Base-by-base conservation (phyloP, 768 basidiomycete genomes). In the Dioszegia aurantiaca region DNA sequence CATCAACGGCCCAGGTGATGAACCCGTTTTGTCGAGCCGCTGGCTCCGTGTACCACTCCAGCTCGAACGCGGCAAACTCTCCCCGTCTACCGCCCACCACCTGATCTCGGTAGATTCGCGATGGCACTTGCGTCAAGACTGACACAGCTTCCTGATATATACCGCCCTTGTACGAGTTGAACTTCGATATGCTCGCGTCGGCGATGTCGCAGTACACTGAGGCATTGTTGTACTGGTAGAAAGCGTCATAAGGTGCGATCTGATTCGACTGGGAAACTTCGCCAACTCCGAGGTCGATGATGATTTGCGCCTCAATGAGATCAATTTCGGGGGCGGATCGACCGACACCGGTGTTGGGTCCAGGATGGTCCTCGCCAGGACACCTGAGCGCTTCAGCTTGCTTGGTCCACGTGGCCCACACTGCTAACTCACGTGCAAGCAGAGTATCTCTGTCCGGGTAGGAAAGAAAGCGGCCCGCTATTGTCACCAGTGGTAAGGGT, bases 391-490 rank as follows among this genome's bases (percentile, higher is more conserved):
- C n/a, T n/a, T n/a, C n/a, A n/a, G n/a, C n/a, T n/a, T n/a, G n/a
- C n/a, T n/a, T n/a, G n/a, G n/a, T n/a, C n/a, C n/a, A n/a, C n/a
- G n/a, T n/a, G n/a, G n/a, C n/a, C n/a, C n/a, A n/a, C n/a, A n/a
- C n/a, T n/a, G n/a, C n/a, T n/a, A n/a, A n/a, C n/a, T n/a, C n/a
- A 98, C 2, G 91, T 93, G 76, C 93, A 98, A 0, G 90, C 83
- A 0, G 85, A 86, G 40, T 61, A 46, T 27, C 72, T 62, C 55
- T 77, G 77, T 26, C 77, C 77, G 23, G 77, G 77, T 1, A 78
- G 67, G 64, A 70, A 75, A n/a, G 75, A 77, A 19, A 78, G 66
- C 1, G 65, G 24, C 1, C 68, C 72, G 14, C 48, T 61, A 40
- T 75, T 62, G n/a, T 60, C 28, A 27, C 73, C 73, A 12, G 73